Percentiles rank a stretch among this genome's conserved stretches.
phyloP scores from a whole-genome alignment of 345 rosid species.

The Erodium maritimum region DNA sequence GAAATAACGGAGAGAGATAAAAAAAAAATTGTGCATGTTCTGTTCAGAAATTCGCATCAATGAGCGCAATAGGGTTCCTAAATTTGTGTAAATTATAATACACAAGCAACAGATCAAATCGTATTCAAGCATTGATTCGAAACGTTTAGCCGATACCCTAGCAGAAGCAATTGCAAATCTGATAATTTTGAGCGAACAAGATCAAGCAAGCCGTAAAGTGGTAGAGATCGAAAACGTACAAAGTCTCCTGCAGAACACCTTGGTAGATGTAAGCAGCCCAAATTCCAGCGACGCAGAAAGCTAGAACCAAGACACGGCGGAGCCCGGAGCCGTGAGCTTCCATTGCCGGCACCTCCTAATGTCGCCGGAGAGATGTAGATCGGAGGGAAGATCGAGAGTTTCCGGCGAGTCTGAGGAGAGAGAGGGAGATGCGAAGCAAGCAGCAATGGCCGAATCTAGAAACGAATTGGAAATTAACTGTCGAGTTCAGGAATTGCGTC shows the following conservation, averaged over 20 bases:
- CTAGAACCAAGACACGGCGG: slow-evolving; percentile 51
- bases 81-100: too few species aligned
- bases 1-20: too few species aligned
- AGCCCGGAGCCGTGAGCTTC: slow-evolving; percentile 63
- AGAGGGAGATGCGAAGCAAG: background rate
- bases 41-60: too few species aligned
- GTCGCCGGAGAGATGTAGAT: slow-evolving; percentile 2
- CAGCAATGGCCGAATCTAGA: background rate
- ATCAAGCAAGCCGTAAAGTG: background rate
- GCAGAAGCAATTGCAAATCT: background rate
- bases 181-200: too few species aligned
- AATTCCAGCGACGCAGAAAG: slow-evolving; percentile 88
- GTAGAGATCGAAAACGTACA: slow-evolving; percentile 32
- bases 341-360: slow-evolving; percentile 24
- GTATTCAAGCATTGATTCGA: too few species aligned
- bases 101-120: too few species aligned
- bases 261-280: slow-evolving; percentile 96
- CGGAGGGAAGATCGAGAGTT: background rate
- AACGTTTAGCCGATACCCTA: background rate
- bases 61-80: too few species aligned
- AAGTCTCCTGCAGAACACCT: slow-evolving; percentile 88
- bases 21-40: too few species aligned
- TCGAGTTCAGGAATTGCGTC: background rate
- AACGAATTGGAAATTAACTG: background rate
- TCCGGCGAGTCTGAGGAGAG: background rate